Conservation (phyloP, 371 early-diverging fungal genomes). For the Vittaforma corneae region DNA sequence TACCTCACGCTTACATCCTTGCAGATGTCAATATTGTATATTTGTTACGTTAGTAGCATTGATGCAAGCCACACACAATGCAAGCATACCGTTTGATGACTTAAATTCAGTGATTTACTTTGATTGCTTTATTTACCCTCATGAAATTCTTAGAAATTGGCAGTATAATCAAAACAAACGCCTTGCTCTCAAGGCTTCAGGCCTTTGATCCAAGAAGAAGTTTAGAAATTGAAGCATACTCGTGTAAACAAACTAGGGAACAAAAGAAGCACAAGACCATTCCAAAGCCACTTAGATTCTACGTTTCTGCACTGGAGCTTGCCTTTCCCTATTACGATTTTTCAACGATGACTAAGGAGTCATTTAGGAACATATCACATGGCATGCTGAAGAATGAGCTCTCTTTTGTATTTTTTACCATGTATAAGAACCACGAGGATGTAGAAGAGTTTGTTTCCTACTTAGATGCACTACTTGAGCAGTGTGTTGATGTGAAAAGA, state of each 20-base stretch:
- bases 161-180: conserved; percentile 36
- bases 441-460: conserved; percentile 21
- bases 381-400: conserved; percentile 16
- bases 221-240: conserved; percentile 44
- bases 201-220: not conserved
- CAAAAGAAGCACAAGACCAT: conserved; percentile 12
- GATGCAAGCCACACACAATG: too few species aligned
- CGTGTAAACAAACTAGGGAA: conserved; percentile 31
- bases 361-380: conserved; percentile 3
- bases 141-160: conserved; percentile 37
- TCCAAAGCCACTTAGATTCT: conserved; percentile 30
- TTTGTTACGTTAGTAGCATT: too few species aligned
- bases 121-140: too few species aligned
- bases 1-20: too few species aligned
- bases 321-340: conserved; percentile 35
- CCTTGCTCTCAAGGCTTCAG: conserved; percentile 10
- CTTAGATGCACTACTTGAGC: conserved; percentile 19
- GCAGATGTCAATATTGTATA: too few species aligned
- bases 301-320: conserved; percentile 13
- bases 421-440: conserved; percentile 14
- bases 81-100: too few species aligned
- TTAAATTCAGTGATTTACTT: too few species aligned
- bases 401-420: conserved; percentile 4
- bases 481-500: conserved; percentile 4
- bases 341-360: not conserved